These are phyloP conservation scores for Lolium rigidum DNA, from an alignment of 176 grass and related monocot genomes.

Conservation along the genomic window DNA sequence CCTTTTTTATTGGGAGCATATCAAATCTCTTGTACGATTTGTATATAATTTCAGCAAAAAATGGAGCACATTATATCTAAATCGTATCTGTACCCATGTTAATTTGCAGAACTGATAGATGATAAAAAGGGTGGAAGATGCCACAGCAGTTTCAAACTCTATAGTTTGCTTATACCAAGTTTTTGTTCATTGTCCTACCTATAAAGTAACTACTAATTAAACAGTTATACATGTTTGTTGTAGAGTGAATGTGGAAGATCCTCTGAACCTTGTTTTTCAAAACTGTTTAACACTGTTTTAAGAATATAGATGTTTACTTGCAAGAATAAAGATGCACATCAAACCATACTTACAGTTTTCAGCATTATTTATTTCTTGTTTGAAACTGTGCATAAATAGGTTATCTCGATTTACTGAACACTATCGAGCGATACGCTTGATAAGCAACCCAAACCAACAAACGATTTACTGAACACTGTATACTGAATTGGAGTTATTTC, in stretches of 20 bases:
- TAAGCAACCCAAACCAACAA: too few relatives aligned
- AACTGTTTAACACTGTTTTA: not conserved
- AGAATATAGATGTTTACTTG: not conserved
- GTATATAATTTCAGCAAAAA: not conserved
- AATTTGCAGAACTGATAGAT: not conserved
- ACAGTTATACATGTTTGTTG: not conserved
- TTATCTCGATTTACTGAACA: not conserved
- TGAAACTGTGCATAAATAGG: not conserved
- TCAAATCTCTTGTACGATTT: not conserved
- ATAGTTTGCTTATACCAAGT: not conserved
- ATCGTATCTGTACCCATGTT: not conserved
- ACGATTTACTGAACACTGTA: not conserved
- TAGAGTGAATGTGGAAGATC: not conserved
- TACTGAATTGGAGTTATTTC: not conserved
- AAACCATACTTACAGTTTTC: too few relatives aligned
- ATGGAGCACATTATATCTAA: not conserved
- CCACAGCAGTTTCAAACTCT: not conserved
- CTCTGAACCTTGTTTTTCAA: not conserved
- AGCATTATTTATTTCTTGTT: not conserved
- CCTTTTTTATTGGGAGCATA: not conserved
- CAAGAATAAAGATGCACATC: not conserved
- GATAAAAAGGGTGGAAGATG: not conserved
- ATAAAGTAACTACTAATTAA: not conserved
- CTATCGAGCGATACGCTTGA: too few relatives aligned
- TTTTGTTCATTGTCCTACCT: not conserved